Base-by-base conservation (phyloP, 192 early-diverging fungal genomes). In the Coemansia javaensis region DNA sequence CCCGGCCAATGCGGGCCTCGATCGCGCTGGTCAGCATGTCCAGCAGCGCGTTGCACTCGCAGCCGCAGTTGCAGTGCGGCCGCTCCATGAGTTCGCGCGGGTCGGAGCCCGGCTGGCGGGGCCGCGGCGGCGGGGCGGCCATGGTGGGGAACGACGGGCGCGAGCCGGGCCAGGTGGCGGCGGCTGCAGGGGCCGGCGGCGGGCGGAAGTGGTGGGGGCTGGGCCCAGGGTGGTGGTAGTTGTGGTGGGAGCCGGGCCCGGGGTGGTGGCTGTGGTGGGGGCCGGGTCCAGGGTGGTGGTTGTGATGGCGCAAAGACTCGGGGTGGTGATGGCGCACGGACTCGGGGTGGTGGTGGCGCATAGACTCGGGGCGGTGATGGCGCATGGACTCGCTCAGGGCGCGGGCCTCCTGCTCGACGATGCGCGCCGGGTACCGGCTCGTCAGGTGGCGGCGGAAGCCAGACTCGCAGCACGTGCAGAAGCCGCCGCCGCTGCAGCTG, bases 381-480 rank as follows among this genome's bases (percentile, higher is more conserved):
- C 7, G 17, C 3, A 39, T 17, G 38, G 46, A 44, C 24, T 44
- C 37, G 23, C 53, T 45, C 17, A 65, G 48, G 25, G 69, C 13
- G 25, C 34, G 43, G 22, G 53, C 63, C 8, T 50, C 43, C 47
- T 61, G 62, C 38, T 65, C 69, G 17, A 73, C 63, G 10, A 73
- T 40, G 2, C 27, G 51, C 24, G 47, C 28, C 45, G 61, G 59
- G 25, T 62, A 71, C n/a, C 56, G 45, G n/a, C 49, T 51, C 16
- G 66, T 44, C 20, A 71, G 56, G 28, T 56, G 62, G 33, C 59
- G 55, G 6, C 59, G 44, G 43, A 77, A 63, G 10, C 57, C 43
- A 8, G 63, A 54, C 32, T 61, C 56, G 49, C 75, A 77, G 37
- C 75, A 77, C 16, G 52, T 59, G 33, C 75, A 77, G 9, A 66